phyloP scores from a whole-genome alignment of 805 yeast genomes.

The Grigorovia transvaalensis region DNA sequence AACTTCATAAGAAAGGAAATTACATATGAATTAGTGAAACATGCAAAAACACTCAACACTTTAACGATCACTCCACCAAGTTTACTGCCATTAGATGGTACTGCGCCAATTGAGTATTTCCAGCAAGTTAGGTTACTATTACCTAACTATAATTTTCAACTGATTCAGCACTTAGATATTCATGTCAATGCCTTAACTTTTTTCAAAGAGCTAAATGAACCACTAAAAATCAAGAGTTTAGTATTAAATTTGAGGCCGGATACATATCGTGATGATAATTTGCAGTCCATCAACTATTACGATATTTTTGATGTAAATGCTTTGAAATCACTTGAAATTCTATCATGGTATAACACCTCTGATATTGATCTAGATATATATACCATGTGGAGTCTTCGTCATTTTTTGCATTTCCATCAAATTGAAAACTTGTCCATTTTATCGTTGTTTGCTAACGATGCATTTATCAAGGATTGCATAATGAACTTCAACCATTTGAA shows the following conservation, averaged over 20 bases:
- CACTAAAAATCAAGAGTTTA: conserved; percentile 16
- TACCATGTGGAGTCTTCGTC: conserved; percentile 18
- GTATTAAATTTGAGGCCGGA: conserved; percentile 24
- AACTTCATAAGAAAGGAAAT: conserved; percentile 17
- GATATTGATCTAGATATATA: conserved; percentile 13
- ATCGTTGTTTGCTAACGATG: conserved; percentile 22
- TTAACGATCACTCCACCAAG: conserved; percentile 21
- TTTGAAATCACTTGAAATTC: conserved; percentile 26
- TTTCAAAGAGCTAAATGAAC: conserved; percentile 12
- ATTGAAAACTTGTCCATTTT: conserved; percentile 27
- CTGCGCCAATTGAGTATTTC: conserved; percentile 11
- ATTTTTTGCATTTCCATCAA: conserved; percentile 23
- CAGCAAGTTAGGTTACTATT: conserved; percentile 6
- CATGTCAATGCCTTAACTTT: conserved; percentile 21
- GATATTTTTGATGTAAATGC: conserved; percentile 26
- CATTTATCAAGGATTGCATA: conserved; percentile 20
- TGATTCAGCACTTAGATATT: conserved; percentile 15
- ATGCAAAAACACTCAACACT: conserved; percentile 11
- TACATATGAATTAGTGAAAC: conserved; percentile 6
- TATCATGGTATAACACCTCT: conserved; percentile 30
- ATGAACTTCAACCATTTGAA: conserved; percentile 17
- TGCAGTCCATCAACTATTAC: conserved; percentile 9
- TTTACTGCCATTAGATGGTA: conserved; percentile 12
- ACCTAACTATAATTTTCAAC: conserved; percentile 11
- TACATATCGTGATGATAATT: conserved; percentile 10